phyloP scores from a whole-genome alignment of 345 rosid species.

The Psidium friedrichsthalianum region DNA sequence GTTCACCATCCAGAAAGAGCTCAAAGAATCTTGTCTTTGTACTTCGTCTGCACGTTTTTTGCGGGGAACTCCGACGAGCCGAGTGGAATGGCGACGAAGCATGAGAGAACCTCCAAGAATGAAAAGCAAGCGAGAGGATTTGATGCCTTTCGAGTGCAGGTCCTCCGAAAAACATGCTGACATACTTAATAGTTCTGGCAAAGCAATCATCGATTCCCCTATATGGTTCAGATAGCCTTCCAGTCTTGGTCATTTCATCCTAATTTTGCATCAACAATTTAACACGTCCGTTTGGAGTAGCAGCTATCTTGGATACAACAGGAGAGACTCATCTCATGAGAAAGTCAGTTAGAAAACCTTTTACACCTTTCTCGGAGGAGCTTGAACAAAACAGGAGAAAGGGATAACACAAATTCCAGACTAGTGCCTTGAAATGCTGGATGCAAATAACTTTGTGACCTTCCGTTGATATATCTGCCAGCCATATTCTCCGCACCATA shows the following conservation, averaged over 20 bases:
- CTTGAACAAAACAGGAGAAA: slow-evolving; percentile 28
- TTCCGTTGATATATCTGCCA: slow-evolving; percentile 20
- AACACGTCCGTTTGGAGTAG: slow-evolving; percentile 38
- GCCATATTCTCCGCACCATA: not conserved
- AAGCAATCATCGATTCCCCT: slow-evolving; percentile 46
- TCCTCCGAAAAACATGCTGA: too few relatives aligned
- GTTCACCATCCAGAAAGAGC: too few relatives aligned
- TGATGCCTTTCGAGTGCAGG: too few relatives aligned
- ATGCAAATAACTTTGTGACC: slow-evolving; percentile 21
- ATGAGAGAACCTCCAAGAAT: too few relatives aligned
- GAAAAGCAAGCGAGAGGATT: too few relatives aligned
- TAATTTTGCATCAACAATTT: slow-evolving; percentile 43
- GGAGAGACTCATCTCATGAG: slow-evolving; percentile 51
- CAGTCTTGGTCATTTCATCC: slow-evolving; percentile 49
- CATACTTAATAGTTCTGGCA: slow-evolving; percentile 36
- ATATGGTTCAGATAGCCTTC: slow-evolving; percentile 42
- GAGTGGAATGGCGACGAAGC: too few relatives aligned
- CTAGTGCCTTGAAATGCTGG: slow-evolving; percentile 13
- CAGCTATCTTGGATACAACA: slow-evolving; percentile 49
- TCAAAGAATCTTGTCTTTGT: too few relatives aligned
- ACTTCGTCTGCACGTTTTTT: too few relatives aligned
- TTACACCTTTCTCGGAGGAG: slow-evolving; percentile 32
- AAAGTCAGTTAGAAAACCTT: slow-evolving; percentile 28
- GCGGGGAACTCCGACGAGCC: too few relatives aligned
- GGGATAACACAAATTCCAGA: slow-evolving; percentile 10